Percentiles rank a stretch among this genome's conserved stretches.
phyloP scores from a whole-genome alignment of 1,284 basidiomycete genomes.

The Tylopilus sp. region DNA sequence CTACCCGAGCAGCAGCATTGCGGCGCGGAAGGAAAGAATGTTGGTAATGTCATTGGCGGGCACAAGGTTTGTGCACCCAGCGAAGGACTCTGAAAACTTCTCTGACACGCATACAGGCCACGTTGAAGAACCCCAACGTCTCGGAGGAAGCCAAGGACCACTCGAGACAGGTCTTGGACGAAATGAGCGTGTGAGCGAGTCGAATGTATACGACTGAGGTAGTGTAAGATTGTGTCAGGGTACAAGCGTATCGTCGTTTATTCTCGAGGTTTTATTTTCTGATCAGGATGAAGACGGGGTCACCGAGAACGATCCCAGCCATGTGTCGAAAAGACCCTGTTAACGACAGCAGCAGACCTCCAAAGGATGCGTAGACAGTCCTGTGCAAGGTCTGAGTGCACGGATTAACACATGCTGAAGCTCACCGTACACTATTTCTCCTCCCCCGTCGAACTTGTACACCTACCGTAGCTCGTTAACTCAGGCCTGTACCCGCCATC shows the following conservation, averaged over 20 bases:
- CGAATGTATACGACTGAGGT: neutral
- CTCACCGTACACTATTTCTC: constrained; percentile 69
- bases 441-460: constrained; percentile 92
- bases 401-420: neutral
- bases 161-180: constrained; percentile 37
- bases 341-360: constrained; percentile 93
- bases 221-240: constrained; percentile 11
- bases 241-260: neutral
- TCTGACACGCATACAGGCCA: constrained; percentile 20
- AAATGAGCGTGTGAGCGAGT: constrained; percentile 16
- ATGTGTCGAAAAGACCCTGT: constrained; percentile 92
- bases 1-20: constrained; percentile 16
- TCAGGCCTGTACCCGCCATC: constrained; percentile 3
- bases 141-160: constrained; percentile 42
- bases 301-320: constrained; percentile 87
- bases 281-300: constrained; percentile 88
- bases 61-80: constrained; percentile 22
- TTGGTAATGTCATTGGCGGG: constrained; percentile 24
- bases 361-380: constrained; percentile 94
- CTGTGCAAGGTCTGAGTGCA: constrained; percentile 38
- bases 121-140: constrained; percentile 40
- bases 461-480: constrained; percentile 51
- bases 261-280: constrained; percentile 52
- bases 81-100: neutral
- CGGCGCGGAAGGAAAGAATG: constrained; percentile 14